Base-by-base conservation (phyloP, 2,329 filamentous ascomycete genomes). In the Aspergillus thermomutatus region DNA sequence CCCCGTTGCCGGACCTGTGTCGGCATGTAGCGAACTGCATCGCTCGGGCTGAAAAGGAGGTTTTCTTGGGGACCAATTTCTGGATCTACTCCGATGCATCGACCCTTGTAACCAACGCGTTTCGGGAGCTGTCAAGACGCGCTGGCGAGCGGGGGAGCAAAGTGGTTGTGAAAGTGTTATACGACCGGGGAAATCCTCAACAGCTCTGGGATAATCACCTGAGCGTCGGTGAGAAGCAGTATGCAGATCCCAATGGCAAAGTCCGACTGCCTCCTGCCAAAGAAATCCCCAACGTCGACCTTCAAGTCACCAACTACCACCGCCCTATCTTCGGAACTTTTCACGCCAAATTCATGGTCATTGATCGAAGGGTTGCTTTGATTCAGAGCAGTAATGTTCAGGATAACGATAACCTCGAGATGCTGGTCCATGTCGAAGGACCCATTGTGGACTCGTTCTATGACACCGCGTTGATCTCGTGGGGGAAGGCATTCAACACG, bases 371-470 rank as follows among this genome's bases (percentile, higher is more conserved):
- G 59, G 78, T 88, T n/a, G 89, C 83, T 0, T 76, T 90, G 1
- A 69, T 92, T 1, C 87, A 89, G 73, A 92, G 88, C 75, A 91
- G 91, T 70, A 93, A 92, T 65, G 88, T 92, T 50, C 80, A 83
- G 62, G 73, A 91, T 61, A 92, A 91, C 53, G 87, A 90, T 64
- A 93, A 93, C 62, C 58, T 92, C 54, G 90, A 93, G 71, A 92
- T 93, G 89, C 86, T 91, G 82, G 80, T 83, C 2, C 88, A 90
- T 54, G 69, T 91, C 0, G 88, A 92, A 73, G 90, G 90, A 0
- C 84, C 88, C 0, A 89, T 92, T 56, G 89, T 92, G 0, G 87
- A 92, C 64, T 84, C 85, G 1, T 72, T 92, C 25, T 92, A 91
- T 67, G 90, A 93, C 60, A 86, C 87, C 60, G 87, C 87, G 0